phyloP scores from a whole-genome alignment of 305 asterid species.

The Solanum chacoense region DNA sequence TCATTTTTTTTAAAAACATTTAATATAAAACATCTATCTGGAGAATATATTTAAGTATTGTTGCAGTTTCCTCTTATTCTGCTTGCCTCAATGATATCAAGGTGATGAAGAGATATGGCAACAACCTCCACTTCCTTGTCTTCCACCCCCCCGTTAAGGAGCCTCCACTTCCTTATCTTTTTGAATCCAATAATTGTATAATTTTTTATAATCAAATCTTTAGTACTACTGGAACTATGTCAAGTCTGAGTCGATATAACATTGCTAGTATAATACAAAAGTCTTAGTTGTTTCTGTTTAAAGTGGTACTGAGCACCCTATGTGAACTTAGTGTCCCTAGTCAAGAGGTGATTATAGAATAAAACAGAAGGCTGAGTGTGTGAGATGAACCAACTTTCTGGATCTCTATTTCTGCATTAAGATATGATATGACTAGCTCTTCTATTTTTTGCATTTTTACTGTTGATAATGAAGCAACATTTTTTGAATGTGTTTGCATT shows the following conservation, averaged over 20 bases:
- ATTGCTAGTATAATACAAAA: not conserved
- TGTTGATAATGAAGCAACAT: not conserved
- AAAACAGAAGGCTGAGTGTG: not conserved
- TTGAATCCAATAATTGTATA: not conserved
- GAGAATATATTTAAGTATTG: not conserved
- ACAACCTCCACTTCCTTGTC: conserved; percentile 1
- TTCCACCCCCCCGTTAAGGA: not conserved
- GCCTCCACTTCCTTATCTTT: not conserved
- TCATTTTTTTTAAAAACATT: not conserved
- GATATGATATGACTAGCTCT: not conserved
- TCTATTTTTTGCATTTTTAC: not conserved
- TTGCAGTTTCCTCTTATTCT: not conserved
- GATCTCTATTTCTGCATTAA: not conserved
- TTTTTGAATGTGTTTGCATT: not conserved
- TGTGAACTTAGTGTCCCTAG: not conserved
- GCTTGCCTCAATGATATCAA: not conserved
- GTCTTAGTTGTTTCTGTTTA: not conserved
- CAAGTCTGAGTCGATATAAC: not conserved
- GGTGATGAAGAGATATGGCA: not conserved
- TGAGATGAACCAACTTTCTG: not conserved
- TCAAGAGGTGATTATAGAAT: not conserved
- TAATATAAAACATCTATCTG: not conserved
- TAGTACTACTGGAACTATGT: not conserved
- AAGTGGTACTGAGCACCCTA: not conserved
- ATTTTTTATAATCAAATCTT: not conserved